phyloP scores from a whole-genome alignment of 139 green algal species.

The Chlorella sorokiniana region DNA sequence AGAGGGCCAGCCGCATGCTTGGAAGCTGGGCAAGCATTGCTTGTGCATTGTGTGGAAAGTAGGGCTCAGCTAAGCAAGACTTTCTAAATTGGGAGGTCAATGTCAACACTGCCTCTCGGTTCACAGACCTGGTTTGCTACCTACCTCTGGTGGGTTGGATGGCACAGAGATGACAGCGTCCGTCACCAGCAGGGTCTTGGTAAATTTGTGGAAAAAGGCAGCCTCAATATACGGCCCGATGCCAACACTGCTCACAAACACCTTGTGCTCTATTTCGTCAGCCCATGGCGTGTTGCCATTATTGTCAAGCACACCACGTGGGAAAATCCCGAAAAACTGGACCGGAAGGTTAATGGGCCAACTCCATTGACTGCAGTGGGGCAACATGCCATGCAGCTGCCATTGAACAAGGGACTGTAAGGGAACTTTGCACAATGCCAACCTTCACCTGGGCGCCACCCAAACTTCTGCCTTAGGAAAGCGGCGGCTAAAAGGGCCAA shows the following conservation, averaged over 20 bases:
- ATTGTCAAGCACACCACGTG: conserved; percentile 51
- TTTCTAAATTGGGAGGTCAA: no score
- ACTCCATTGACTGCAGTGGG: conserved; percentile 72
- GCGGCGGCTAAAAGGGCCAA: conserved; percentile 77
- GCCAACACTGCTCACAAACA: conserved; percentile 39
- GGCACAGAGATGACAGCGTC: conserved; percentile 83
- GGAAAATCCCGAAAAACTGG: conserved; percentile 86
- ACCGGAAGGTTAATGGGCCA: conserved; percentile 83
- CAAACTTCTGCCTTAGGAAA: conserved; percentile 86
- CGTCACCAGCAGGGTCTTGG: conserved; percentile 82
- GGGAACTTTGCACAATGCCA: no score
- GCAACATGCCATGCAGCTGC: no score
- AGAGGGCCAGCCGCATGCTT: neutral
- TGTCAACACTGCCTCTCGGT: no score
- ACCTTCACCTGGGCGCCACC: conserved; percentile 49
- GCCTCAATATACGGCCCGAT: conserved; percentile 66
- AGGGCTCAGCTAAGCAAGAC: no score
- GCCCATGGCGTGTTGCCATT: conserved; percentile 65
- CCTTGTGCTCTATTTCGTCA: conserved; percentile 81
- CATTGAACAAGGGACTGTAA: no score
- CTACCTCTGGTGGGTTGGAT: conserved; percentile 40
- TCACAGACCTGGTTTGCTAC: neutral
- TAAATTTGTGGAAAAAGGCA: conserved; percentile 85
- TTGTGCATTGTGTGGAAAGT: no score
- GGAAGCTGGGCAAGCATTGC: neutral